Conservation (phyloP, 2,329 filamentous ascomycete species). For the Ascochyta clinopodiicola region DNA sequence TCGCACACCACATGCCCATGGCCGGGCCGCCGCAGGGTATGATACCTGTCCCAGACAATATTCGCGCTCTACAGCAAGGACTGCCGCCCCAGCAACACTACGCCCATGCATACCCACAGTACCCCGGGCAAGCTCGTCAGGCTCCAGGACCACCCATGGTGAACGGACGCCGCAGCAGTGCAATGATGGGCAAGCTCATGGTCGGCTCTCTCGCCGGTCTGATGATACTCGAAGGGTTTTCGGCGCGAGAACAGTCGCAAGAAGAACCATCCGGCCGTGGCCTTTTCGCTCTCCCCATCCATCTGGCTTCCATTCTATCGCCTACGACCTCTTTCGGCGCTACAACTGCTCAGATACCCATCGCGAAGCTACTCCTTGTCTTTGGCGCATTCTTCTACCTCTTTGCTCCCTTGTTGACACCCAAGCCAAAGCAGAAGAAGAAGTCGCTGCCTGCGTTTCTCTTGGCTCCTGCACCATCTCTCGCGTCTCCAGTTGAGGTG, state of each 20-base stretch:
- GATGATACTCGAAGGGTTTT: conserved; percentile 87
- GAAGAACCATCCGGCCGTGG: conserved; percentile 49
- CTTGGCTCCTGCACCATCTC: conserved; percentile 66
- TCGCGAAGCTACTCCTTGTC: conserved; percentile 59
- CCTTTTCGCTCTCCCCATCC: conserved; percentile 52
- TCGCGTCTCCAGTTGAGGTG: conserved; percentile 83
- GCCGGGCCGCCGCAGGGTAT: conserved; percentile 47
- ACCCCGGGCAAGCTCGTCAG: conserved; percentile 33
- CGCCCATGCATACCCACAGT: conserved; percentile 45
- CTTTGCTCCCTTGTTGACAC: conserved; percentile 62
- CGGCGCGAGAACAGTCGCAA: conserved; percentile 65
- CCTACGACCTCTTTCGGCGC: conserved; percentile 42
- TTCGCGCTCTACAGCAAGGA: conserved; percentile 49
- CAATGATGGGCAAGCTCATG: conserved; percentile 78
- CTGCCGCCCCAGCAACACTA: conserved; percentile 48
- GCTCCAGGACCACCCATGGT: conserved; percentile 41
- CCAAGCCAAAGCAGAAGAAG: conserved; percentile 62
- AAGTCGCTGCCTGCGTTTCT: conserved; percentile 51
- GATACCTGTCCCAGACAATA: conserved; percentile 52
- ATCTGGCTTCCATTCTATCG: conserved; percentile 38
- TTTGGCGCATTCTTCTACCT: conserved; percentile 64
- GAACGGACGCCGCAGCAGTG: conserved; percentile 54
- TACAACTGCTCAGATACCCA: conserved; percentile 46
- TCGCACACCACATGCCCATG: conserved; percentile 38
- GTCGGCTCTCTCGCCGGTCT: conserved; percentile 88